These are phyloP conservation scores for Triglochin maritima DNA, from an alignment of 106 monocot genomes.

Conservation along the genomic window DNA sequence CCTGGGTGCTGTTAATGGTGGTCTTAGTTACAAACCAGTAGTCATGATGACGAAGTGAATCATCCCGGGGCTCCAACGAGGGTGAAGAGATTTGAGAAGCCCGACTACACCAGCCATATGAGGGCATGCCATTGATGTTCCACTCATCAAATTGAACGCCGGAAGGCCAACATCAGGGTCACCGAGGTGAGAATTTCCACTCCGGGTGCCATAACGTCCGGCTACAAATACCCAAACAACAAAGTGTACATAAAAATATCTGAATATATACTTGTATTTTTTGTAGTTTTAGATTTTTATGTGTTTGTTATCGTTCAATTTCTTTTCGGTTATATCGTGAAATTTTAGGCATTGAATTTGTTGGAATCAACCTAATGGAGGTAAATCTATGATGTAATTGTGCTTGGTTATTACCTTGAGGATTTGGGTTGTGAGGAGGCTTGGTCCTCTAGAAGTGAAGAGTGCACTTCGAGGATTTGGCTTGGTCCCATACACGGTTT, in stretches of 20 bases:
- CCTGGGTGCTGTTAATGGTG: too few relatives aligned
- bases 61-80: constrained; percentile 38
- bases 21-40: constrained; percentile 13
- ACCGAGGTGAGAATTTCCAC: constrained; percentile 32
- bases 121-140: constrained; percentile 61
- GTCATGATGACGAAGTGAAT: constrained; percentile 58
- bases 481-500: too few relatives aligned
- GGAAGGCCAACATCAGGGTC: neutral
- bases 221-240: constrained; percentile 15
- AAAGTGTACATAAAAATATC: neutral
- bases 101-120: constrained; percentile 36
- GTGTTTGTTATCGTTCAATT: neutral
- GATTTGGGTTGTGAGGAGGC: too few relatives aligned
- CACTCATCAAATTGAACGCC: constrained; percentile 18
- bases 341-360: neutral
- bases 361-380: neutral
- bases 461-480: too few relatives aligned
- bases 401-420: too few relatives aligned
- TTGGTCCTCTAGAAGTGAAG: too few relatives aligned
- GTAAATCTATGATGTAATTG: too few relatives aligned
- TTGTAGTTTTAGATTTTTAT: too few relatives aligned
- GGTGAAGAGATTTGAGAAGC: constrained; percentile 39
- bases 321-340: too few relatives aligned
- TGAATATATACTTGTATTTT: neutral
- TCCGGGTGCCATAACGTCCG: constrained; percentile 59